Evolutionary conservation across 495 filamentous ascomycete genomes (phyloP).

Genomic region (Lophiostoma macrostomum): DNA sequence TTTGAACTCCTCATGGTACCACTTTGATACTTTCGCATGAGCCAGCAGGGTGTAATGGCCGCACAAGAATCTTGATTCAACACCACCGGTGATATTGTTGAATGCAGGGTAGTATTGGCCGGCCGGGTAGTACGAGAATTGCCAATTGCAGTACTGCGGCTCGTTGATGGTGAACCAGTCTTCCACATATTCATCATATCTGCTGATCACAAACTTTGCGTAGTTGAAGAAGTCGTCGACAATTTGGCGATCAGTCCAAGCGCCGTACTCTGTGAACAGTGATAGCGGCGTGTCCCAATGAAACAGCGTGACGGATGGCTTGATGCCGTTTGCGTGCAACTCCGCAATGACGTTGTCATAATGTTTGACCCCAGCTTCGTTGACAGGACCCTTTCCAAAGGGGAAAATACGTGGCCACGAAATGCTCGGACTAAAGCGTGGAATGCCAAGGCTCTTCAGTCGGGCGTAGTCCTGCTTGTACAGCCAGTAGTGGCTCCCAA

Average conservation of each 20-base stretch:
- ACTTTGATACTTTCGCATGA: slow-evolving; percentile 45
- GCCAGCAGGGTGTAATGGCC: slow-evolving; percentile 45
- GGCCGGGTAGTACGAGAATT: slow-evolving; percentile 38
- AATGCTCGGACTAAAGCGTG: slow-evolving; percentile 44
- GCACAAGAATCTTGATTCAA: slow-evolving; percentile 48
- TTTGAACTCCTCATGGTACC: slow-evolving; percentile 47
- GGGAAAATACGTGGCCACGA: slow-evolving; percentile 46
- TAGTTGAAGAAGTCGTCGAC: slow-evolving; percentile 47
- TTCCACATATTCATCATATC: slow-evolving; percentile 45
- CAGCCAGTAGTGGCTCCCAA: slow-evolving; percentile 45
- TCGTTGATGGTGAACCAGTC: slow-evolving; percentile 45
- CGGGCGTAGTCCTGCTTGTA: slow-evolving; percentile 49
- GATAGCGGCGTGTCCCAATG: slow-evolving; percentile 50
- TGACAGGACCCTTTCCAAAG: slow-evolving; percentile 46
- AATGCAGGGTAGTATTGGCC: slow-evolving; percentile 41
- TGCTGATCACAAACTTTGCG: slow-evolving; percentile 43
- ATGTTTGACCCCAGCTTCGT: slow-evolving; percentile 42
- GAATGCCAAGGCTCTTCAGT: slow-evolving; percentile 39
- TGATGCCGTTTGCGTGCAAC: slow-evolving; percentile 42
- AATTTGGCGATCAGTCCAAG: slow-evolving; percentile 42
- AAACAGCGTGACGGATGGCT: slow-evolving; percentile 44
- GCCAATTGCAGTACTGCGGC: slow-evolving; percentile 43
- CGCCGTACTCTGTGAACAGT: slow-evolving; percentile 47
- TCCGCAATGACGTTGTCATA: slow-evolving; percentile 48
- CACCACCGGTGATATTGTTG: slow-evolving; percentile 42